Conservation (phyloP, 305 asterid genomes). For the Stenogyne calaminthoides region DNA sequence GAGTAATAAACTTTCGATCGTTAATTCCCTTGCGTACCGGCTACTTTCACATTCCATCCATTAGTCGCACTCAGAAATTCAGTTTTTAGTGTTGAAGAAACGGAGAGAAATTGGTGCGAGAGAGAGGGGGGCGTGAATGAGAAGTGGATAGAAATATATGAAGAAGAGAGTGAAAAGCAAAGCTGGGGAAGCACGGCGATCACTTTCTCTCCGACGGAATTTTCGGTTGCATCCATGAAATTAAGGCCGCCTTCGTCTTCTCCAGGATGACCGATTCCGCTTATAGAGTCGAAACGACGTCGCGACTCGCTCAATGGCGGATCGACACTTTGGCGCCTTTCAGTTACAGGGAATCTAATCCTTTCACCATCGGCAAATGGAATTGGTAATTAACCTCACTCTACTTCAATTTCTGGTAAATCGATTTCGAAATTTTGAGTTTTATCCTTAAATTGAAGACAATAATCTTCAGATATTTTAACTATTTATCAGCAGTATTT, state of each 20-base stretch:
- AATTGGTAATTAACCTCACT: conserved; percentile 53
- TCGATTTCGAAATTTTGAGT: background rate
- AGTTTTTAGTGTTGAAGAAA: conserved; percentile 13
- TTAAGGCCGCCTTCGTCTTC: conserved; percentile 30
- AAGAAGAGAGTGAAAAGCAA: conserved; percentile 25
- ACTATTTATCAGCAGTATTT: background rate
- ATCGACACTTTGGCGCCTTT: conserved; percentile 67
- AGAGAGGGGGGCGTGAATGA: background rate
- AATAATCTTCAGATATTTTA: background rate
- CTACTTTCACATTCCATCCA: conserved; percentile 5
- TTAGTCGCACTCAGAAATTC: conserved; percentile 6
- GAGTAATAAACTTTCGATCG: conserved; percentile 6
- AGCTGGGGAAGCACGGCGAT: conserved; percentile 39
- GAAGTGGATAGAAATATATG: conserved; percentile 9
- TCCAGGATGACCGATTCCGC: conserved; percentile 33
- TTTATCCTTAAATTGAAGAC: background rate
- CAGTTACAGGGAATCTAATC: conserved; percentile 74
- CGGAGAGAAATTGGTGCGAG: background rate
- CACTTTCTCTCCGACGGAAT: conserved; percentile 20
- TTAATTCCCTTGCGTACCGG: conserved; percentile 20
- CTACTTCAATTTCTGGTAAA: background rate
- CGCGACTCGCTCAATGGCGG: conserved; percentile 97
- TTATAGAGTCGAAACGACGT: conserved; percentile 38
- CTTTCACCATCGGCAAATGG: conserved; percentile 81
- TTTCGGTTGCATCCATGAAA: conserved; percentile 32